A percentile compares a stretch with the other conserved stretches of the same genome.
Conservation (phyloP, 2,329 filamentous ascomycete species). For the Zasmidium angulare region DNA sequence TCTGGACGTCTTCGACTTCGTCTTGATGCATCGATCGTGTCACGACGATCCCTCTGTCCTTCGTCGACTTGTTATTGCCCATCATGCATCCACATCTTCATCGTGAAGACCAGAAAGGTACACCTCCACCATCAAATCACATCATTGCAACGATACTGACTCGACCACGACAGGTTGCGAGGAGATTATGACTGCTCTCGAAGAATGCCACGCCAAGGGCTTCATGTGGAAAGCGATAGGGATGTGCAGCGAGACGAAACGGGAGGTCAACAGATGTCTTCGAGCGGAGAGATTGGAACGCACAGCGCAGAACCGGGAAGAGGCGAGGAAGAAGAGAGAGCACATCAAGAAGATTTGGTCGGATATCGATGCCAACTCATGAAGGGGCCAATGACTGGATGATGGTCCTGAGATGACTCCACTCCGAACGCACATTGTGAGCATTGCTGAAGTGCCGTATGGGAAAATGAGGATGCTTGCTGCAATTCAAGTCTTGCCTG, state of each 20-base stretch:
- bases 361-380: conserved; percentile 72
- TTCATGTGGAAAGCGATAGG: conserved; percentile 91
- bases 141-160: conserved; percentile 11
- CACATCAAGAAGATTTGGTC: conserved; percentile 76
- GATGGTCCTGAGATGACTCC: not conserved
- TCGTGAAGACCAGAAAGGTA: conserved; percentile 86
- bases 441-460: not conserved
- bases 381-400: conserved; percentile 25
- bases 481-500: no score
- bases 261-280: conserved; percentile 80
- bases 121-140: not conserved
- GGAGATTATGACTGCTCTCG: conserved; percentile 88
- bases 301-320: conserved; percentile 72
- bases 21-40: not conserved
- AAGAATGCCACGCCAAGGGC: conserved; percentile 89
- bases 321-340: conserved; percentile 67
- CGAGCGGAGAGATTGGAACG: conserved; percentile 76
- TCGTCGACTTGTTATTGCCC: not conserved
- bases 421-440: not conserved
- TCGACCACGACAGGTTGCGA: conserved; percentile 73
- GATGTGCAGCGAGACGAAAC: conserved; percentile 85
- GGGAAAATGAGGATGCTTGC: no score
- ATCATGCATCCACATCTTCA: conserved; percentile 96
- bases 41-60: not conserved
- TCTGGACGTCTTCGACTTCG: conserved; percentile 5